Conservation (phyloP, 2,329 filamentous ascomycete genomes). For the Ampelomyces quisqualis region DNA sequence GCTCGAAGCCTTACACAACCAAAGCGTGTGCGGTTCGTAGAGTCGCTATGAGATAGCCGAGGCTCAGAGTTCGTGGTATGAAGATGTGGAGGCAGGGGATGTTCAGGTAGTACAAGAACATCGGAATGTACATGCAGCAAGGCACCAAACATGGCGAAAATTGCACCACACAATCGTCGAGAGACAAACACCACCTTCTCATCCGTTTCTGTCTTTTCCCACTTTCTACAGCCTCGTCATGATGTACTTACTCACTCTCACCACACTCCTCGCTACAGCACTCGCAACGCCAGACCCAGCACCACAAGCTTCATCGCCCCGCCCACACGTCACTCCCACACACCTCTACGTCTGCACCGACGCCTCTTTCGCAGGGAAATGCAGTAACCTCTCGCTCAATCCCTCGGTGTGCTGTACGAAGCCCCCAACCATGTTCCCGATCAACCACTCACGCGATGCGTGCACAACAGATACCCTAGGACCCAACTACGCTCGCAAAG, state of each 20-base stretch:
- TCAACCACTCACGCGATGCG: background rate
- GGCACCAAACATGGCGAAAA: background rate
- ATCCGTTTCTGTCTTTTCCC: no score
- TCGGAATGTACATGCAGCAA: background rate
- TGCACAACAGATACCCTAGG: slow-evolving; percentile 13
- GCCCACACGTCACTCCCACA: slow-evolving; percentile 4
- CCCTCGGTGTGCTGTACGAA: slow-evolving; percentile 15
- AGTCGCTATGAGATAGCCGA: no score
- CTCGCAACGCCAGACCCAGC: background rate
- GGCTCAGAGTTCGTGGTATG: no score
- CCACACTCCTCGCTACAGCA: background rate
- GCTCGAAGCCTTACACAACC: no score
- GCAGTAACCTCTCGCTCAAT: slow-evolving; percentile 16
- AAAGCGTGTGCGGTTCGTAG: no score
- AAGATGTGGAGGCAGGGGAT: background rate
- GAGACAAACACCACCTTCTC: background rate
- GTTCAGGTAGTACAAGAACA: background rate
- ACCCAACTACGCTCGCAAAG: slow-evolving; percentile 11
- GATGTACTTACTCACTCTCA: no score
- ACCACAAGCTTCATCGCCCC: background rate
- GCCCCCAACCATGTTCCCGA: no score
- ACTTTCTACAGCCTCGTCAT: no score
- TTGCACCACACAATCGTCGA: background rate
- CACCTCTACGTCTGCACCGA: slow-evolving; percentile 24
- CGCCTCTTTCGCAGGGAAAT: slow-evolving; percentile 15